These are phyloP conservation scores for Penicillium ochrochloron DNA, from an alignment of 495 filamentous ascomycete genomes.

Conservation along the genomic window DNA sequence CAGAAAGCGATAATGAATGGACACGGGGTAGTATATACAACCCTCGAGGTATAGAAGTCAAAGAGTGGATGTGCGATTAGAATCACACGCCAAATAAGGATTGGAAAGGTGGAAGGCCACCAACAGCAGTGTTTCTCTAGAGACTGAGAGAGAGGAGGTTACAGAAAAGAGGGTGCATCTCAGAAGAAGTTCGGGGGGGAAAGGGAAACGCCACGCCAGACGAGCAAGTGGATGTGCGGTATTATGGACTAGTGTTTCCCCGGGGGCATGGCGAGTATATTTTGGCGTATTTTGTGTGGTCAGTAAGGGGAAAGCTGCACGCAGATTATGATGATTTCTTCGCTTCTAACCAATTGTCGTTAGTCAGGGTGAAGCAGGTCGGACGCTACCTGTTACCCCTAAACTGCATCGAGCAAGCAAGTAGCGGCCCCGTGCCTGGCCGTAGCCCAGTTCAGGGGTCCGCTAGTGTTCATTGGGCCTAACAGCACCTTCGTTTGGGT, in stretches of 20 bases:
- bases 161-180: slow-evolving; percentile 13
- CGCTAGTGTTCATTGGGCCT: not conserved
- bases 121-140: slow-evolving; percentile 16
- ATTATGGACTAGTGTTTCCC: slow-evolving; percentile 21
- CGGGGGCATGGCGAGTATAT: not conserved
- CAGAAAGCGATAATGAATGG: slow-evolving; percentile 23
- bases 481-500: slow-evolving; percentile 2
- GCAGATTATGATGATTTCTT: slow-evolving; percentile 16
- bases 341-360: slow-evolving; percentile 14
- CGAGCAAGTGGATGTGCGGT: slow-evolving; percentile 21
- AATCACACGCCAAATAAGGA: slow-evolving; percentile 35
- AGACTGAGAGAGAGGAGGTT: slow-evolving; percentile 7
- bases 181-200: slow-evolving; percentile 18
- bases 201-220: slow-evolving; percentile 18
- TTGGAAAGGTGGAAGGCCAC: slow-evolving; percentile 24
- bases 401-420: slow-evolving; percentile 4
- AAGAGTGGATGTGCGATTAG: slow-evolving; percentile 44
- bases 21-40: slow-evolving; percentile 17
- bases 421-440: slow-evolving; percentile 26
- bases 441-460: slow-evolving; percentile 11
- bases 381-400: slow-evolving; percentile 12
- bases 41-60: slow-evolving; percentile 23
- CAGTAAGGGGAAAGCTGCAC: slow-evolving; percentile 28
- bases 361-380: slow-evolving; percentile 10
- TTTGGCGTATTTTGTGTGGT: slow-evolving; percentile 11